Conservation (phyloP, 352 stramenopile genomes). For the Globisporangium rhizosaccharum region DNA sequence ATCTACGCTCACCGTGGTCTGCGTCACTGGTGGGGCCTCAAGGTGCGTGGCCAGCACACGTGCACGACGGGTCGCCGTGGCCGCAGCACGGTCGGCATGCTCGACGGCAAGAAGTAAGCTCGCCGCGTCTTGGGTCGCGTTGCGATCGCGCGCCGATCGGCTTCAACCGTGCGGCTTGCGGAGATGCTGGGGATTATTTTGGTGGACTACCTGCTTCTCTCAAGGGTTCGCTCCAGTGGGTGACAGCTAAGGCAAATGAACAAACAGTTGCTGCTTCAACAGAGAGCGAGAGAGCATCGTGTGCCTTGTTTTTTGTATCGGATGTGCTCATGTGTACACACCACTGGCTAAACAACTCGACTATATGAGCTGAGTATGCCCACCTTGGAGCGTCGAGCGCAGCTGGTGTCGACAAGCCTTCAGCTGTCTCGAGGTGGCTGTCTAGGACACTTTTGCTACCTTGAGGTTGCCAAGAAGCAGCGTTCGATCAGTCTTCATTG, state of each 20-base stretch:
- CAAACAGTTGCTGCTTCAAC: conserved; percentile 22
- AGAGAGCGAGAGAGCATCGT: not conserved
- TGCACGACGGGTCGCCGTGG: conserved; percentile 97
- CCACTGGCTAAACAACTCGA: too few relatives aligned
- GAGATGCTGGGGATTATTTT: conserved; percentile 56
- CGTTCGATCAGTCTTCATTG: not conserved
- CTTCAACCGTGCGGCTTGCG: not conserved
- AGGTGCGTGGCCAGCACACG: conserved; percentile 99
- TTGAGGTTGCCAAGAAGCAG: too few relatives aligned
- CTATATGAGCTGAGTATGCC: too few relatives aligned
- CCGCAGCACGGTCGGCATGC: conserved; percentile 74
- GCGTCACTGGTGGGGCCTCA: conserved; percentile 99
- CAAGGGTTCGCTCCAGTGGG: conserved; percentile 5
- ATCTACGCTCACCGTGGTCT: conserved; percentile 99
- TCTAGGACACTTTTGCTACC: too few relatives aligned
- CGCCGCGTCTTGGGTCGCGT: conserved; percentile 13
- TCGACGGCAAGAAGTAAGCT: conserved; percentile 76
- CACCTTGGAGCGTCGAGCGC: too few relatives aligned
- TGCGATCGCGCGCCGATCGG: conserved; percentile 11
- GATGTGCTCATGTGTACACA: too few relatives aligned
- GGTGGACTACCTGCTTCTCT: conserved; percentile 21
- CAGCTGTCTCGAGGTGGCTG: too few relatives aligned
- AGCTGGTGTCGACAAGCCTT: too few relatives aligned
- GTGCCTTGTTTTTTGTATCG: not conserved
- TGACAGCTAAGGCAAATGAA: conserved; percentile 19